phyloP scores from a whole-genome alignment of 225 moss, liverwort and hornwort genomes.

The Neckera pumila region DNA sequence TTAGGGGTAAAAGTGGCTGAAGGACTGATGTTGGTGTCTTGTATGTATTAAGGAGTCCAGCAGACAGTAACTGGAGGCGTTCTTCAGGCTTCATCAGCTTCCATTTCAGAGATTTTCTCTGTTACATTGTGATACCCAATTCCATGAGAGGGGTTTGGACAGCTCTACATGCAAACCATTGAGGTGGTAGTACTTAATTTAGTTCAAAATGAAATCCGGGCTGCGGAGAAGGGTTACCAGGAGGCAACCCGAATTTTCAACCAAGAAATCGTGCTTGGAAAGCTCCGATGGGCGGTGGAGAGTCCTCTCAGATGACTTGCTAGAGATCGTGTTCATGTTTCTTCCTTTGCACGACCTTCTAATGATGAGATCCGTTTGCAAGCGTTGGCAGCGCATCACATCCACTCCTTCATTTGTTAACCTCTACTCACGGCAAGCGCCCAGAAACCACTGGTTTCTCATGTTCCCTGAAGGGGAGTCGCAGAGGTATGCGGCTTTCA shows the following conservation, averaged over 20 bases:
- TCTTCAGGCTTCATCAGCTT: background rate
- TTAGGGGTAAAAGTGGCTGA: background rate
- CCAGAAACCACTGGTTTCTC: conserved; percentile 19
- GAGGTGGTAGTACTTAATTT: background rate
- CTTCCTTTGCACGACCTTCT: conserved; percentile 19
- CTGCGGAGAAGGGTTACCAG: conserved; percentile 5
- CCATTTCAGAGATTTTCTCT: background rate
- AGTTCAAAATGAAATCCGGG: conserved; percentile 5
- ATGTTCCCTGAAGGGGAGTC: conserved; percentile 31
- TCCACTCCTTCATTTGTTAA: conserved; percentile 7
- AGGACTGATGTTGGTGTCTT: background rate
- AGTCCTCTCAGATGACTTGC: conserved; percentile 20
- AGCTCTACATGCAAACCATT: background rate
- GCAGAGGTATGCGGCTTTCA: conserved; percentile 19
- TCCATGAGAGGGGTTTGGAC: background rate
- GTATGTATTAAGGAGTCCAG: background rate
- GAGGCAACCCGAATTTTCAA: background rate
- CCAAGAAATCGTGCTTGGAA: background rate
- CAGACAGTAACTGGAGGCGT: background rate
- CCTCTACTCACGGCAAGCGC: conserved; percentile 1
- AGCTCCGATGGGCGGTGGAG: conserved; percentile 13
- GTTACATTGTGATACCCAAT: background rate
- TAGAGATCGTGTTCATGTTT: conserved; percentile 13
- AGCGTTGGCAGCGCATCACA: conserved; percentile 21
- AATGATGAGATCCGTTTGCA: conserved; percentile 18